A percentile compares a stretch with the other conserved stretches of the same genome.
Conservation (phyloP, 1,284 basidiomycete species). For the Ceratobasidium sp. region DNA sequence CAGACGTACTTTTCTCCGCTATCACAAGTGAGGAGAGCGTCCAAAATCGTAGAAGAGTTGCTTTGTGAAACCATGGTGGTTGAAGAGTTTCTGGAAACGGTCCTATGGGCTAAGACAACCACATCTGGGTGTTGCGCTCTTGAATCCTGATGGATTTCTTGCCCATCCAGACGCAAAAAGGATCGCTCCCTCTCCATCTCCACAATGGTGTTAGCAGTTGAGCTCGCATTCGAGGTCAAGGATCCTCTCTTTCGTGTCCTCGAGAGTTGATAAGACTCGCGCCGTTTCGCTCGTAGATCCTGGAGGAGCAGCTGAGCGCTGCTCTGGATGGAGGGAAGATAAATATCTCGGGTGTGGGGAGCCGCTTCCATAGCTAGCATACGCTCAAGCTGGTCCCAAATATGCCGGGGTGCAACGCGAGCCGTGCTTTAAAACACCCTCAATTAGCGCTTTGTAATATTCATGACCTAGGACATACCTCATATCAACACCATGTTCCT, state of each 20-base stretch:
- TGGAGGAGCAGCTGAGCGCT: conserved; percentile 4
- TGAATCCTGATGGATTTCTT: neutral
- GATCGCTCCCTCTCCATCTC: conserved; percentile 1
- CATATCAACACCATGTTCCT: conserved; percentile 14
- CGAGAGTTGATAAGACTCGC: conserved; percentile 18
- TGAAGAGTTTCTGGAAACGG: neutral
- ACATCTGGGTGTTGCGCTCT: neutral
- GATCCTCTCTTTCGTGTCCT: neutral
- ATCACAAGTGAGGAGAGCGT: neutral
- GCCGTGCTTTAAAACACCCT: neutral
- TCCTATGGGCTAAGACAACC: neutral
- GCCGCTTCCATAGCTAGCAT: neutral
- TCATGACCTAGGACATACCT: neutral
- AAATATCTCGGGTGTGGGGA: neutral
- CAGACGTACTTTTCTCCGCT: conserved; percentile 10
- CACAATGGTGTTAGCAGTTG: neutral
- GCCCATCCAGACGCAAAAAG: neutral
- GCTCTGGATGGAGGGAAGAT: conserved; percentile 10
- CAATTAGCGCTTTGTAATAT: neutral
- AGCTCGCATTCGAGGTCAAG: neutral
- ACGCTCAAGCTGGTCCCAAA: neutral
- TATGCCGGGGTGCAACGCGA: neutral
- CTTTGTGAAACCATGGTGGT: neutral
- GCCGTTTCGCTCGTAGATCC: conserved; percentile 21
- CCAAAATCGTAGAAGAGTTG: neutral